A percentile compares a stretch with the other conserved stretches of the same genome.
phyloP scores from a whole-genome alignment of 176 grass and related monocot genomes.

The Musa schizocarpa region DNA sequence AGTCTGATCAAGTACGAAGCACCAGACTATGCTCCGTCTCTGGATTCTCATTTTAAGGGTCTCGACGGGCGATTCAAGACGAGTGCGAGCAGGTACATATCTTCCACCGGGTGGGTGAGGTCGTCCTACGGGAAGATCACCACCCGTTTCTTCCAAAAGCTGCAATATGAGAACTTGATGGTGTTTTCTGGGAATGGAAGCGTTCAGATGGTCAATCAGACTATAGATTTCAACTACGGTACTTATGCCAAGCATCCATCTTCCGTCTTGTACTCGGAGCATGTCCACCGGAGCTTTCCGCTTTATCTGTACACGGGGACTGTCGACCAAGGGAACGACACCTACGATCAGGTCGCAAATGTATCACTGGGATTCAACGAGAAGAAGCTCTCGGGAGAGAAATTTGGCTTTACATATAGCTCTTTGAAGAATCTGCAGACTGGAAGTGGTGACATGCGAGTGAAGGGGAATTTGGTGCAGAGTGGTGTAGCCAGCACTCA shows the following conservation, averaged over 20 bases:
- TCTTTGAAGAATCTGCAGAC: slow-evolving; percentile 55
- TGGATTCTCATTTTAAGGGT: slow-evolving; percentile 13
- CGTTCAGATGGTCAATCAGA: slow-evolving; percentile 44
- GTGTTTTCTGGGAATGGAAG: slow-evolving; percentile 7
- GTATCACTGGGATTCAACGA: slow-evolving; percentile 38
- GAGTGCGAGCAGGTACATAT: slow-evolving; percentile 43
- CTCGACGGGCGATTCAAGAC: slow-evolving; percentile 28
- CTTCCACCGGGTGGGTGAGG: slow-evolving; percentile 53
- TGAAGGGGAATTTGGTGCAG: slow-evolving; percentile 34
- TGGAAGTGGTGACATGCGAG: slow-evolving; percentile 23
- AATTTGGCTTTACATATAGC: slow-evolving; percentile 38
- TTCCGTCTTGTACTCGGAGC: slow-evolving; percentile 43
- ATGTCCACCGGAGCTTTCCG: slow-evolving; percentile 45
- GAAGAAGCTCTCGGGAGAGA: slow-evolving; percentile 49
- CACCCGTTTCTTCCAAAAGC: slow-evolving; percentile 39
- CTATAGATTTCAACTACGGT: slow-evolving; percentile 37
- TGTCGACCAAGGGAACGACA: slow-evolving; percentile 24
- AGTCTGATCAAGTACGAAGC: slow-evolving; percentile 38
- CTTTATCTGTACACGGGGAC: slow-evolving; percentile 37
- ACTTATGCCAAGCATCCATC: slow-evolving; percentile 30
- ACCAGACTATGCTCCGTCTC: slow-evolving; percentile 19
- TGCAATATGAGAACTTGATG: slow-evolving; percentile 49
- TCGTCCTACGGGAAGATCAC: slow-evolving; percentile 68
- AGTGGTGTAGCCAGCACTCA: slow-evolving; percentile 29
- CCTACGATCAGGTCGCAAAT: slow-evolving; percentile 25